Percentiles rank a stretch among this genome's conserved stretches.
Evolutionary conservation across 805 yeast genomes (phyloP).

Genomic region (Starmerella scarabaei): DNA sequence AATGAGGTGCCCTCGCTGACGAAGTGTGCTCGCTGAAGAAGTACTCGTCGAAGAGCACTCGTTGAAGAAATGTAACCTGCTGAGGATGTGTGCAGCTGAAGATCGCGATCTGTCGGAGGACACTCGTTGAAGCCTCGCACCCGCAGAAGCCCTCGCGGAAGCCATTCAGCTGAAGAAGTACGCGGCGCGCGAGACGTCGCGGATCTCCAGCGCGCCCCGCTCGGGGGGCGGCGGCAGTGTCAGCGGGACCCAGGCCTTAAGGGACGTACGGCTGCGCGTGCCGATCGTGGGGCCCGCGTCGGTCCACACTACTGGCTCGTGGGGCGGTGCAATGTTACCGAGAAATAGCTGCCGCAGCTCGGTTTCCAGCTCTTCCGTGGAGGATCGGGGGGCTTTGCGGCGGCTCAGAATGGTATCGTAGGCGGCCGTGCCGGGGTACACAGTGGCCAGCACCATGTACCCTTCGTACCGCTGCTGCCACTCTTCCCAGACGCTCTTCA

Average conservation of each 20-base stretch:
- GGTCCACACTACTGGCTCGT: conserved; percentile 31
- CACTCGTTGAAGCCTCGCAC: no score
- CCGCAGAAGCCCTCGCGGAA: no score
- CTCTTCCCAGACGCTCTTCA: conserved; percentile 53
- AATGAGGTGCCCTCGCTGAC: no score
- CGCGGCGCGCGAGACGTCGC: conserved; percentile 47
- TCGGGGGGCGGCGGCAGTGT: conserved; percentile 53
- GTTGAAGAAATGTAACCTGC: no score
- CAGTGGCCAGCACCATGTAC: conserved; percentile 42
- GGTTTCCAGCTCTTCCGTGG: background rate
- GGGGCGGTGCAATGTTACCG: conserved; percentile 38
- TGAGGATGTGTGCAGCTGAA: no score
- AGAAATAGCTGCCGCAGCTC: conserved; percentile 38
- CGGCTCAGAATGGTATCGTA: conserved; percentile 27
- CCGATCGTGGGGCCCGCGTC: conserved; percentile 46
- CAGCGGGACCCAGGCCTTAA: conserved; percentile 44
- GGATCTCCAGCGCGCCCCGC: conserved; percentile 65
- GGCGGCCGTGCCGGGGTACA: conserved; percentile 38
- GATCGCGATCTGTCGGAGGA: no score
- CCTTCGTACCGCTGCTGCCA: conserved; percentile 61
- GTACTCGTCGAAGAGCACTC: no score
- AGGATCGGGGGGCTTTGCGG: background rate
- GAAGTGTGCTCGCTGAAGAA: no score
- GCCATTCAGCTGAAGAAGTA: conserved; percentile 55
- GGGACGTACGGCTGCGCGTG: conserved; percentile 4